Percentiles rank a stretch among this genome's conserved stretches.
Evolutionary conservation across 2,329 filamentous ascomycete genomes (phyloP).

Genomic region (Lecanicillium sp.): DNA sequence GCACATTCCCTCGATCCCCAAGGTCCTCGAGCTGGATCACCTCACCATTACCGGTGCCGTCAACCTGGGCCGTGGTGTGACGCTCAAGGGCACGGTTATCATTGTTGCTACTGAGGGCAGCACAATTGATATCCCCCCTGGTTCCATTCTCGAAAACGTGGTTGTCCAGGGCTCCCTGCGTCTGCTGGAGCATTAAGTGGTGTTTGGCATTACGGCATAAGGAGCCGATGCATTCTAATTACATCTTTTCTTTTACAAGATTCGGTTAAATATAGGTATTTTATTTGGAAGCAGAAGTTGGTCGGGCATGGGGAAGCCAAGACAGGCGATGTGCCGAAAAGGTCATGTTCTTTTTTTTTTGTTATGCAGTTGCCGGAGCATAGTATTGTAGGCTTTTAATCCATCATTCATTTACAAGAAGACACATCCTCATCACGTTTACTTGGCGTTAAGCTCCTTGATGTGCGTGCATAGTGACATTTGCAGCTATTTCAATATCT

Average conservation of each 20-base stretch:
- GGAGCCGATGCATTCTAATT: background rate
- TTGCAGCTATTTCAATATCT: too few species aligned
- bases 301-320: too few species aligned
- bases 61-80: conserved; percentile 91
- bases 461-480: too few species aligned
- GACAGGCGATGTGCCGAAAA: too few species aligned
- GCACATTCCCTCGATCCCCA: conserved; percentile 78
- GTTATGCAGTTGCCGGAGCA: too few species aligned
- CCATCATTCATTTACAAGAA: too few species aligned
- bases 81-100: conserved; percentile 96
- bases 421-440: too few species aligned
- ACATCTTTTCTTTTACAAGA: background rate
- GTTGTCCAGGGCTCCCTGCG: conserved; percentile 95
- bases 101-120: conserved; percentile 96
- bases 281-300: too few species aligned
- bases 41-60: conserved; percentile 96
- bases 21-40: conserved; percentile 87
- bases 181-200: conserved; percentile 56
- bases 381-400: background rate
- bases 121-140: conserved; percentile 95
- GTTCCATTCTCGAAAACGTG: conserved; percentile 96
- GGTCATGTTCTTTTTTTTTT: too few species aligned
- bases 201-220: background rate
- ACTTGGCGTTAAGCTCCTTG: too few species aligned
- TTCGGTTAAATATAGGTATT: too few species aligned